Base-by-base conservation (phyloP, 2,329 filamentous ascomycete species). In the Meredithiella fracta region DNA sequence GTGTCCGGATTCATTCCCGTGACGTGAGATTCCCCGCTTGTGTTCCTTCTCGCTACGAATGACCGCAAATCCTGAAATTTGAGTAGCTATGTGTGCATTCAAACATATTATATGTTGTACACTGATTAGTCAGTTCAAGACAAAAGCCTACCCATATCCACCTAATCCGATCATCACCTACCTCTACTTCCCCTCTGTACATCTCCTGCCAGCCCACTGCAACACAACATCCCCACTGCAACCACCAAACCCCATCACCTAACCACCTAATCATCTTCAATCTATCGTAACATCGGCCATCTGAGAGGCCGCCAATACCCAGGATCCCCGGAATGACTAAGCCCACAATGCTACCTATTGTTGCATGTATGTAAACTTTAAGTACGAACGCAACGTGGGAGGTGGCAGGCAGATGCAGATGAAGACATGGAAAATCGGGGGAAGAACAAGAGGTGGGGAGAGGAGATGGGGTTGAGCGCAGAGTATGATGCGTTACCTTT, bases 341-440 rank as follows among this genome's bases (percentile, higher is more conserved):
- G 29, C 11, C 29, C 29, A 34, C 29, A 34, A 34, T 34, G 29
- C 29, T 34, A 11, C 5, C 29, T 11, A 34, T 34, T 34, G 40
- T 20, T n/a, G 40, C 17, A 44, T 44, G 40, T 44, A 44, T 44
- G 40, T 44, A 44, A 44, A 44, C 40, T 44, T 44, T 44, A 44
- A 44, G 40, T 22, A 44, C 40, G 40, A 44, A 44, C 40, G 11
- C 40, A 44, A 44, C 40, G 40, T 44, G 40, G 40, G 20, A 44
- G 40, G 40, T 44, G 17, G 11, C 40, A 44, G 40, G 11, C 17
- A 44, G 15, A 44, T 44, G 40, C 40, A 22, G 2, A 44, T 44
- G 11, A 5, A 11, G 29, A 34, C 29, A 5, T 5, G 5, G 40
- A 22, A 44, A 22, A 44, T 14, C 11, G n/a, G 37, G 37, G 5